These are phyloP conservation scores for Bocquillonia castaneifolia DNA, from an alignment of 441 rosid species.

Conservation along the genomic window DNA sequence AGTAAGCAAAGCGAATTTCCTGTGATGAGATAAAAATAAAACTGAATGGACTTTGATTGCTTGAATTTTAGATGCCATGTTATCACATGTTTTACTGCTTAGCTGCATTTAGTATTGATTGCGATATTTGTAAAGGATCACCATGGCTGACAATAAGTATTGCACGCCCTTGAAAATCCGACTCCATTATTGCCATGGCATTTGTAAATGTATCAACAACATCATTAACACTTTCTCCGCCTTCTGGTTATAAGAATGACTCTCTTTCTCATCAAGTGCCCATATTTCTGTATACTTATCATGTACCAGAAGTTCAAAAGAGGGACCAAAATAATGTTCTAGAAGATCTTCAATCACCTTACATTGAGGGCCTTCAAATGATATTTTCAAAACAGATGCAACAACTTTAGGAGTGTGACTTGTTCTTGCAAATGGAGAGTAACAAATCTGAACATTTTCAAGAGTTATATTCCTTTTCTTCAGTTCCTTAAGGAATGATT, in stretches of 20 bases:
- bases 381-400: slow-evolving; percentile 59
- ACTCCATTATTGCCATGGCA: slow-evolving; percentile 53
- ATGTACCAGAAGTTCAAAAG: slow-evolving; percentile 71
- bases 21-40: slow-evolving; percentile 72
- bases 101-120: slow-evolving; percentile 52
- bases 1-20: slow-evolving; percentile 60
- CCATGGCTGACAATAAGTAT: slow-evolving; percentile 81
- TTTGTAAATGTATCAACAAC: slow-evolving; percentile 65
- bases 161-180: slow-evolving; percentile 63
- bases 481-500: slow-evolving; percentile 63
- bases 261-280: slow-evolving; percentile 82
- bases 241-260: slow-evolving; percentile 59
- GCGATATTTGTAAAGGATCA: slow-evolving; percentile 88
- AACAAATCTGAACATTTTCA: slow-evolving; percentile 69
- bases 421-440: slow-evolving; percentile 88
- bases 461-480: slow-evolving; percentile 46
- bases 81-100: slow-evolving; percentile 27
- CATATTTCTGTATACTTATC: slow-evolving; percentile 86
- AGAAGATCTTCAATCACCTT: slow-evolving; percentile 76
- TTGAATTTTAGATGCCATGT: slow-evolving; percentile 43
- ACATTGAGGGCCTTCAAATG: slow-evolving; percentile 73
- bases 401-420: slow-evolving; percentile 71
- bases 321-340: slow-evolving; percentile 89
- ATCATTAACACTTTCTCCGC: slow-evolving; percentile 86
- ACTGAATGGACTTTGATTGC: slow-evolving; percentile 43